These are phyloP conservation scores for Aspergillus avenaceus DNA, from an alignment of 495 filamentous ascomycete genomes.

Conservation along the genomic window DNA sequence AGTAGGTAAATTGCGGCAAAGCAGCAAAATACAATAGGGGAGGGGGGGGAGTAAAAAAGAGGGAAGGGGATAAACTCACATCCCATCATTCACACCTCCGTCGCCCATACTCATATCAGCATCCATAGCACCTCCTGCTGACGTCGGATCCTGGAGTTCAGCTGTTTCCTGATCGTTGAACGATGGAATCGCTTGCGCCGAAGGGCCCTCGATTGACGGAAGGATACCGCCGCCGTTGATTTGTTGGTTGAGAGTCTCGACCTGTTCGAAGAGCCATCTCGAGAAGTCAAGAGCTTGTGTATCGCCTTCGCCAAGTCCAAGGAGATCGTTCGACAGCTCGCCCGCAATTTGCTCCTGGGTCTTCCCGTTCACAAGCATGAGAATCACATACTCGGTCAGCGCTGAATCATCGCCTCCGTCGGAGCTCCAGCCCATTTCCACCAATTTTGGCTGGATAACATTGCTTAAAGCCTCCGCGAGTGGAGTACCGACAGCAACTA, in stretches of 20 bases:
- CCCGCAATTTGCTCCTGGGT: constrained; percentile 81
- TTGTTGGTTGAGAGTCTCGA: constrained; percentile 62
- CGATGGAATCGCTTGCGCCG: constrained; percentile 33
- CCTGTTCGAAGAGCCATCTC: constrained; percentile 85
- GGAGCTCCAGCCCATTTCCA: constrained; percentile 89
- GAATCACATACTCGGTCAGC: constrained; percentile 89
- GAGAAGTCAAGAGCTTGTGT: constrained; percentile 79
- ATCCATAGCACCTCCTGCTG: constrained; percentile 42
- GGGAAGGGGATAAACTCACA: constrained; percentile 54
- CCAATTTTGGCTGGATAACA: constrained; percentile 84
- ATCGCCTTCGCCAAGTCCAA: constrained; percentile 79
- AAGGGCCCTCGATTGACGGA: constrained; percentile 12
- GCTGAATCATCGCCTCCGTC: constrained; percentile 76
- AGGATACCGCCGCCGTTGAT: constrained; percentile 44
- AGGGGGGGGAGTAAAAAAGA: neutral
- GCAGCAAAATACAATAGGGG: too few species aligned
- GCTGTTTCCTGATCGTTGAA: constrained; percentile 24
- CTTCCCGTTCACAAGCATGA: constrained; percentile 95
- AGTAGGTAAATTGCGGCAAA: too few species aligned
- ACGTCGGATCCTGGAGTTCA: constrained; percentile 12
- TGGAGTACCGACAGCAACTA: constrained; percentile 68
- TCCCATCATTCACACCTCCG: constrained; percentile 45
- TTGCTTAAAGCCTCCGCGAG: constrained; percentile 75
- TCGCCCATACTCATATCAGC: constrained; percentile 79
- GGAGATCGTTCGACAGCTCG: constrained; percentile 84